Base-by-base conservation (phyloP, 1,139 yeast species). In the Diutina siamensis region DNA sequence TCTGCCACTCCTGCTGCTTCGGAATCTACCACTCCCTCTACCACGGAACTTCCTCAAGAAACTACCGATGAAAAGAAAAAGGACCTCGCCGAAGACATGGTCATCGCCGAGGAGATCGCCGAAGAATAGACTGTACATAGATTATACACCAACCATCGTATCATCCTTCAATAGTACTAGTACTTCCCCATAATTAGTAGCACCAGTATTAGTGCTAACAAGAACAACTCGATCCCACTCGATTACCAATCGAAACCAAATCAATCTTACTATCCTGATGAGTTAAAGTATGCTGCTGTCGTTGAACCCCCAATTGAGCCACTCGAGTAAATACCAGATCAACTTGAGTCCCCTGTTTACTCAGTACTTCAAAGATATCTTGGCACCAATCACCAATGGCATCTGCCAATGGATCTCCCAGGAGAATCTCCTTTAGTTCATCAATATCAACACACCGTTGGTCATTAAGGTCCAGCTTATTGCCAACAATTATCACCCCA, bases 401-500 rank as follows among this genome's bases (percentile, higher is more conserved):
- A 38, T 63, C 63, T 15, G 62, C 68, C 15, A 53, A 35, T n/a
- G 35, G 40, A 32, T 46, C 45, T n/a, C 52, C 51, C 22, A 50
- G 44, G 46, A 72, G 55, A 50, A 76, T 57, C 51, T 67, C 62
- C 54, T 64, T 55, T 46, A 77, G 63, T 61, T 69, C 69, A 47
- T 64, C 66, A 49, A 60, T 36, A 57, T 71, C 71, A 47, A 70
- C 68, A 46, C 65, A 65, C 45, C 78, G 53, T 22, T 68, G 67
- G 28, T 56, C 55, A 4, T 55, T 53, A 47, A 62, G 62, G 52
- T 78, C 83, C 18, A 53, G 50, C 56, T 78, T 78, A 54, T 78
- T 78, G 2, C 82, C 83, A 45, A 77, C 80, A 1, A 78, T 60
- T 17, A 78, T 52, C 8, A 78, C 68, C 1, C 74, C 72, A 0